Base-by-base conservation (phyloP, 2,329 filamentous ascomycete genomes). In the Ophiostoma sp. region DNA sequence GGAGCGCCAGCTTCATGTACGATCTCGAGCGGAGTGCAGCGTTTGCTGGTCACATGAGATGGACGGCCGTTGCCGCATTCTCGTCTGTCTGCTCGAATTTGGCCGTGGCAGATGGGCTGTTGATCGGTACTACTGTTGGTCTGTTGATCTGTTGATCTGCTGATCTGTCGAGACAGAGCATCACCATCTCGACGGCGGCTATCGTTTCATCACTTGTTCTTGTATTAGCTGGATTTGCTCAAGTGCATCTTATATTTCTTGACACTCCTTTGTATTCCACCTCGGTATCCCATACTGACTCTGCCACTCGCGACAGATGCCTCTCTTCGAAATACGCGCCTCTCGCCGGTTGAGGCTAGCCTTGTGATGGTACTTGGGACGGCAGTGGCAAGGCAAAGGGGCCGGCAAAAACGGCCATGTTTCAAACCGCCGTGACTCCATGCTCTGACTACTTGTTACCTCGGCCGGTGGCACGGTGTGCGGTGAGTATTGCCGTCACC, bases 271-370 rank as follows among this genome's bases (percentile, higher is more conserved):
- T 1, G 27, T 27, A 1, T 27, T 27, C 27, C 27, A 27, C 27
- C 27, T 27, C 27, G 27, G 27, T 27, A 27, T 27, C 27, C 27
- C 27, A 27, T 27, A 27, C 2, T 27, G 27, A 27, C 1, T 27
- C 27, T 27, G 27, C 27, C 27, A 27, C 27, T 27, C 27, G 27
- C 27, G 27, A 27, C 27, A 27, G 27, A 27, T 27, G 27, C 27
- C 27, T 27, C 27, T 27, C 27, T 27, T 27, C 27, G 27, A 60
- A 38, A 60, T 60, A 60, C 18, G 55, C 55, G 55, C 55, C 49
- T 60, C 55, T 60, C 55, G 55, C 12, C 27, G 27, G 55, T 60
- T 60, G 27, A 27, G 55, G 55, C 55, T 60, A 60, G 55, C 55
- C 55, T 60, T 60, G 55, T 60, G 55, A 60, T 38, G 27, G 38